Base-by-base conservation (phyloP, 768 basidiomycete species). In the Pleurotus djamor region DNA sequence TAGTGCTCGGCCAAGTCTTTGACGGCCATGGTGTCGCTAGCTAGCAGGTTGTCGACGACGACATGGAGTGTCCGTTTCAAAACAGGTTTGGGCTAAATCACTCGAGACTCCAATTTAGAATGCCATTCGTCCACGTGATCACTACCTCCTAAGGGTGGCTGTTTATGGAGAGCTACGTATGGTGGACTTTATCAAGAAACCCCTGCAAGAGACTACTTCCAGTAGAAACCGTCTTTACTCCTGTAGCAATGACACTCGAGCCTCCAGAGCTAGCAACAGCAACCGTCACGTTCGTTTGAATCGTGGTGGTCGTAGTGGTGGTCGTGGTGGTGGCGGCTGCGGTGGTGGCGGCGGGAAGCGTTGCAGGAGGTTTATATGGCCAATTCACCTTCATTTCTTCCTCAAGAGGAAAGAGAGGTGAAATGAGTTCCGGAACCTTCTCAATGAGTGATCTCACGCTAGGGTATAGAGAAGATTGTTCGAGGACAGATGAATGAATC, bases 401-500 rank as follows among this genome's bases (percentile, higher is more conserved):
- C 67, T 89, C 88, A n/a, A 88, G 65, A 3, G 80, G 79, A 17
- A 76, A 67, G 0, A 89, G 73, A 5, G 65, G 62, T 35, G 61
- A 66, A 13, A 89, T 62, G 3, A 88, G 63, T 5, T 70, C 67
- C 2, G 82, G 82, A 59, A 83, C 67, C n/a, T 71, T 67, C 44
- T 69, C 64, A 17, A 88, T 52, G 12, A 66, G 69, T 13, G 68
- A 62, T 13, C 60, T 64, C 34, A 87, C 63, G 14, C 70, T 64
- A 4, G 76, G 69, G 51, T 68, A 64, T 5, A 78, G 61, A 13
- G 65, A 59, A 4, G 61, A 64, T 63, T 85, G 87, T 37, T 77
- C 68, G 38, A 83, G 64, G 1, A 84, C 85, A 12, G 88, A 89
- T 4, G 81, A 72, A 62, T 89, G 88, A 38, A 89, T 80, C 0